phyloP scores from a whole-genome alignment of 2,329 filamentous ascomycete genomes.

The Diaporthe ilicicola region DNA sequence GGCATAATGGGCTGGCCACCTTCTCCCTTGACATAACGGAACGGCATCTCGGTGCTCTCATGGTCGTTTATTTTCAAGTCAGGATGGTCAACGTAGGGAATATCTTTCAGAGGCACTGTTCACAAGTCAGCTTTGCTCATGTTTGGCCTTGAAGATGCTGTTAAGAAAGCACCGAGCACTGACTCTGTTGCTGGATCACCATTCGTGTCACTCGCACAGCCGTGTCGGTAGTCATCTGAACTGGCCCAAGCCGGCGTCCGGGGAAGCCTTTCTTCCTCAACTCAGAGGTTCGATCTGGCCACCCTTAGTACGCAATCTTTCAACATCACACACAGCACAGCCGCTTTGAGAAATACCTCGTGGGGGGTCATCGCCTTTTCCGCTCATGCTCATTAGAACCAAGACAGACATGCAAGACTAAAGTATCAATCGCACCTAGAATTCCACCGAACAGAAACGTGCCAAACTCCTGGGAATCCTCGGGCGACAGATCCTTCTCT shows the following conservation, averaged over 20 bases:
- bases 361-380: conserved; percentile 87
- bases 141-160: not conserved
- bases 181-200: conserved; percentile 85
- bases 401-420: not conserved
- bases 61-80: conserved; percentile 90
- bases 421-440: conserved; percentile 69
- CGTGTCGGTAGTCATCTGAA: conserved; percentile 99
- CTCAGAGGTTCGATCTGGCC: conserved; percentile 89
- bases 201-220: conserved; percentile 93
- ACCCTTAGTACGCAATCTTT: conserved; percentile 30
- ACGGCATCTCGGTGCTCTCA: conserved; percentile 97
- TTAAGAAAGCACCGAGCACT: conserved; percentile 37
- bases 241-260: conserved; percentile 85
- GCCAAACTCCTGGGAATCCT: conserved; percentile 84
- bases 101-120: conserved; percentile 77
- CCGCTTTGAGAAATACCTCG: conserved; percentile 68
- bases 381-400: conserved; percentile 31
- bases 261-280: conserved; percentile 91
- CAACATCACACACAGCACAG: not conserved
- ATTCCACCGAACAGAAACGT: conserved; percentile 97
- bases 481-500: conserved; percentile 80
- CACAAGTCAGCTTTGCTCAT: conserved; percentile 17
- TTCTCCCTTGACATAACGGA: conserved; percentile 85
- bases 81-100: conserved; percentile 86
- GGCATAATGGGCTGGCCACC: conserved; percentile 90